These are phyloP conservation scores for Penicillium antarcticum DNA, from an alignment of 495 filamentous ascomycete species.

Conservation along the genomic window DNA sequence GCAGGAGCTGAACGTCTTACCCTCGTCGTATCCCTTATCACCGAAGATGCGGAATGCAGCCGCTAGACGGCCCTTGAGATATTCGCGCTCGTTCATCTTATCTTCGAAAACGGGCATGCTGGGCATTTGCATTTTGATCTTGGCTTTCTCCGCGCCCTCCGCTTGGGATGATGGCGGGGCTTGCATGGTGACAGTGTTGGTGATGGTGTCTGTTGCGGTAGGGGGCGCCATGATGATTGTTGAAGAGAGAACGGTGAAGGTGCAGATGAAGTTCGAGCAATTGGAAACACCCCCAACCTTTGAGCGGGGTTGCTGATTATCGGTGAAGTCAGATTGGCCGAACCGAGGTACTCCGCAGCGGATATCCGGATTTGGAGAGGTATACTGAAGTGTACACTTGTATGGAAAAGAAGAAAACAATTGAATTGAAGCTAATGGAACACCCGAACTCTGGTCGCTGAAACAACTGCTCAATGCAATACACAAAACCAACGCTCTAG, in stretches of 20 bases:
- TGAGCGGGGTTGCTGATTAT: slow-evolving; percentile 5
- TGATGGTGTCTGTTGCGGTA: slow-evolving; percentile 25
- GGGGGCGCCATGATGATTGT: slow-evolving; percentile 26
- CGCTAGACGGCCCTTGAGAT: slow-evolving; percentile 62
- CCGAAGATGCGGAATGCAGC: slow-evolving; percentile 69
- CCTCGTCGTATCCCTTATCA: slow-evolving; percentile 64
- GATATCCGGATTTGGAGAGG: neutral
- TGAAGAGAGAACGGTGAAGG: neutral
- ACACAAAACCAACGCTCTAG: no score
- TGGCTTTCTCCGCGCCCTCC: slow-evolving; percentile 25
- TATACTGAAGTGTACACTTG: neutral
- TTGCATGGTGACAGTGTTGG: slow-evolving; percentile 16
- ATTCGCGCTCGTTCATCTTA: slow-evolving; percentile 59
- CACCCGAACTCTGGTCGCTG: neutral
- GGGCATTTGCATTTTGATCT: slow-evolving; percentile 47
- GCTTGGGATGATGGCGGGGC: slow-evolving; percentile 26
- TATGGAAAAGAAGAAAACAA: neutral
- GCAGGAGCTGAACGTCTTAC: slow-evolving; percentile 13
- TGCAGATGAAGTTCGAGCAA: no score
- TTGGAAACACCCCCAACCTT: no score
- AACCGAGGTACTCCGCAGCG: slow-evolving; percentile 1
- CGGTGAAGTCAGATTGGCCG: neutral
- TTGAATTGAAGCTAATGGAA: neutral
- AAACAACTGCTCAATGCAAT: no score
- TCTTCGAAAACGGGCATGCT: slow-evolving; percentile 55